phyloP scores from a whole-genome alignment of 148 eudicot genomes.

The Polygonum aviculare region DNA sequence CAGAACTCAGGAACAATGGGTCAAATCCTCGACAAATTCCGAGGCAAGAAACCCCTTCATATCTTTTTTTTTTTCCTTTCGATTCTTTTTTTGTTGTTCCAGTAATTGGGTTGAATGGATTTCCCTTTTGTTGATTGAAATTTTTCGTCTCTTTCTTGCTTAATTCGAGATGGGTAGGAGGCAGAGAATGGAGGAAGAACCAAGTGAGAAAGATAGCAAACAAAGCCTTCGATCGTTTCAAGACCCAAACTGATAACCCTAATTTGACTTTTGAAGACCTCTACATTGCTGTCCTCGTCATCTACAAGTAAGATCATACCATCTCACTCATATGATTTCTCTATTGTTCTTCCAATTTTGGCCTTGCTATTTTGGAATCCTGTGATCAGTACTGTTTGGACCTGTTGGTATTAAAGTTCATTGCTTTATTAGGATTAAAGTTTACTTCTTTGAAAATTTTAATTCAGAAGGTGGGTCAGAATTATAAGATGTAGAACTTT shows the following conservation, averaged over 20 bases:
- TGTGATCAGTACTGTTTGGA: neutral
- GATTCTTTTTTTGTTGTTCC: neutral
- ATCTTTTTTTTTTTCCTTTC: too few species aligned
- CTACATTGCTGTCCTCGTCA: slow-evolving; percentile 77
- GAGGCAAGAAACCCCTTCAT: neutral
- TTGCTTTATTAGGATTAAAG: neutral
- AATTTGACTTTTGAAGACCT: slow-evolving; percentile 73
- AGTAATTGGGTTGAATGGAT: neutral
- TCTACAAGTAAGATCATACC: slow-evolving; percentile 52
- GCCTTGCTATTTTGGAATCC: neutral
- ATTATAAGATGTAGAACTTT: neutral
- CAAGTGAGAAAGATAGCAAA: slow-evolving; percentile 61
- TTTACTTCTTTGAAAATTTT: neutral
- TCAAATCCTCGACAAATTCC: slow-evolving; percentile 11
- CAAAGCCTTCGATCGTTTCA: slow-evolving; percentile 58
- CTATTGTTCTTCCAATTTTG: neutral
- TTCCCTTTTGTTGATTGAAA: neutral
- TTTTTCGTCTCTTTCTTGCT: neutral
- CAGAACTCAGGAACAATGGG: neutral
- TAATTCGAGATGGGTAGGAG: slow-evolving; percentile 44
- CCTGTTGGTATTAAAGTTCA: neutral
- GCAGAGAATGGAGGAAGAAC: slow-evolving; percentile 71
- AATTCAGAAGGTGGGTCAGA: neutral
- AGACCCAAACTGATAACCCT: slow-evolving; percentile 36
- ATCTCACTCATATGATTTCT: neutral